phyloP scores from a whole-genome alignment of 345 rosid species.

The Angophora floribunda region DNA sequence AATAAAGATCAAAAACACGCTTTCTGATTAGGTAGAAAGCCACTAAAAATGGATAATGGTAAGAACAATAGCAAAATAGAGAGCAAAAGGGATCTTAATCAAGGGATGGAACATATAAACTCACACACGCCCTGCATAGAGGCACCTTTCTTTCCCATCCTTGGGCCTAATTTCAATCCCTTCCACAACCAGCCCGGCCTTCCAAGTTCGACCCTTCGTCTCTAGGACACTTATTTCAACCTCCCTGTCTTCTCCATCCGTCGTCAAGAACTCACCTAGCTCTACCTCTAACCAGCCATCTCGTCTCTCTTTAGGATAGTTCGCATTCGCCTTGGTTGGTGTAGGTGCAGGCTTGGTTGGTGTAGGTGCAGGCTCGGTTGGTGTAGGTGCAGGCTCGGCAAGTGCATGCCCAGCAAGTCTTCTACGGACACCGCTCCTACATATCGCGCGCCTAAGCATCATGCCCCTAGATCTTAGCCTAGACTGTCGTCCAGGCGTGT shows the following conservation, averaged over 20 bases:
- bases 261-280: slow-evolving; percentile 9
- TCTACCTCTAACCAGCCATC: slow-evolving; percentile 30
- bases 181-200: slow-evolving; percentile 15
- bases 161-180: slow-evolving; percentile 37
- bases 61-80: background rate
- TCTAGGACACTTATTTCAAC: slow-evolving; percentile 5
- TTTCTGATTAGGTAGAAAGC: too few relatives aligned
- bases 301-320: background rate
- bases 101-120: background rate
- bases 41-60: background rate
- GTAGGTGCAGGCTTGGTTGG: too few relatives aligned
- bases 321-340: background rate
- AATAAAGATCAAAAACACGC: background rate
- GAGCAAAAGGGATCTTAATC: background rate
- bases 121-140: background rate
- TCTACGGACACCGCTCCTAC: too few relatives aligned
- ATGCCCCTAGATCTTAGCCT: background rate
- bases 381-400: too few relatives aligned
- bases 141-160: background rate
- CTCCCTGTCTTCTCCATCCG: slow-evolving; percentile 3
- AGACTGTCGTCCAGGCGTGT: fast-evolving
- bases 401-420: too few relatives aligned
- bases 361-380: too few relatives aligned
- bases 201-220: background rate
- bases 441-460: too few relatives aligned